Percentiles rank a stretch among this genome's conserved stretches.
Evolutionary conservation across 805 yeast genomes (phyloP).

Genomic region (Saccharomycopsis oosterbeekiorum): DNA sequence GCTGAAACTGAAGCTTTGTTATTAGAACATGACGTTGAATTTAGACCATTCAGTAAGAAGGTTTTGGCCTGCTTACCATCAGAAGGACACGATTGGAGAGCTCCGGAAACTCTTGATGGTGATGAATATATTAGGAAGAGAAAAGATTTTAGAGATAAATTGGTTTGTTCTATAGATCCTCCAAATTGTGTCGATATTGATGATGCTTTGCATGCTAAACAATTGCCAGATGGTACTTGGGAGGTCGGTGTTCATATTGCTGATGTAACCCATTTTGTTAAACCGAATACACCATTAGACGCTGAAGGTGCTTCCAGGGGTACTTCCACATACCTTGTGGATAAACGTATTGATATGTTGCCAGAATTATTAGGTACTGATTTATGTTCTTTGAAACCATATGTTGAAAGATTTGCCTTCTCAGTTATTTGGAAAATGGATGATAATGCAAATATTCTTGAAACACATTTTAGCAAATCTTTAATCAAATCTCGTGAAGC

Average conservation of each 20-base stretch:
- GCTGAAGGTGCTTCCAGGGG: slow-evolving; percentile 96
- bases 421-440: slow-evolving; percentile 95
- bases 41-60: slow-evolving; percentile 86
- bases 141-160: slow-evolving; percentile 75
- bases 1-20: slow-evolving; percentile 95
- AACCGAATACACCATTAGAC: slow-evolving; percentile 84
- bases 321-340: slow-evolving; percentile 93
- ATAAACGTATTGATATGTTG: slow-evolving; percentile 96
- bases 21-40: slow-evolving; percentile 93
- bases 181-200: slow-evolving; percentile 98
- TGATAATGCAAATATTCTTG: slow-evolving; percentile 72
- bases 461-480: slow-evolving; percentile 73
- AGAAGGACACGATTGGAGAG: slow-evolving; percentile 92
- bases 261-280: slow-evolving; percentile 95
- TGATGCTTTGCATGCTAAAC: slow-evolving; percentile 87
- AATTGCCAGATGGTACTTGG: slow-evolving; percentile 83
- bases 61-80: slow-evolving; percentile 86
- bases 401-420: slow-evolving; percentile 92
- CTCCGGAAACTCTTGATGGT: slow-evolving; percentile 53
- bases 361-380: slow-evolving; percentile 94
- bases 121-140: slow-evolving; percentile 46
- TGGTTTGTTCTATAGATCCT: slow-evolving; percentile 95
- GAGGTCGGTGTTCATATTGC: slow-evolving; percentile 99
- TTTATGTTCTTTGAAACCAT: slow-evolving; percentile 87
- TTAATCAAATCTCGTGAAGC: slow-evolving; percentile 89